Evolutionary conservation across 441 rosid species (phyloP).

Genomic region (Omphalea diandra): DNA sequence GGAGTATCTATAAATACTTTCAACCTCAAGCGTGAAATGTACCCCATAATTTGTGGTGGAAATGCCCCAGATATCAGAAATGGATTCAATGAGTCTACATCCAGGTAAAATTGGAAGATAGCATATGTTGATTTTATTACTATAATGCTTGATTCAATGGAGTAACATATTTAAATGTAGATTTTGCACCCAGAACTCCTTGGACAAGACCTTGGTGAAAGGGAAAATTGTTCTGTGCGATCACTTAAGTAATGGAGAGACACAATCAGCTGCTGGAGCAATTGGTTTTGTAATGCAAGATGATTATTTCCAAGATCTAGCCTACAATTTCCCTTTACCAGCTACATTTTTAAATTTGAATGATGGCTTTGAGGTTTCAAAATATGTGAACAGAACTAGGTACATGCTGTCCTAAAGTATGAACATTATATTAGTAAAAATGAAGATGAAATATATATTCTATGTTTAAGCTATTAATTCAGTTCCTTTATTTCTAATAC

Average conservation of each 20-base stretch:
- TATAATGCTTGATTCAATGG: background rate
- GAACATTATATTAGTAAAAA: background rate
- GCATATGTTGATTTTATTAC: background rate
- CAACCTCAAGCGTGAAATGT: slow-evolving; percentile 27
- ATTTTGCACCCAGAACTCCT: slow-evolving; percentile 13
- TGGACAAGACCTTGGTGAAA: slow-evolving; percentile 39
- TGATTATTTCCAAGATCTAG: slow-evolving; percentile 21
- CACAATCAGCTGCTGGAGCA: slow-evolving; percentile 52
- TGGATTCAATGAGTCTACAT: background rate
- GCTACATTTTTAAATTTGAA: slow-evolving; percentile 12
- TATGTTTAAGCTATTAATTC: background rate
- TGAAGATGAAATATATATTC: background rate
- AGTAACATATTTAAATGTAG: slow-evolving; percentile 20
- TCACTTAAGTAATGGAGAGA: slow-evolving; percentile 53
- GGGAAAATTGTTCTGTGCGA: slow-evolving; percentile 66
- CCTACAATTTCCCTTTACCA: slow-evolving; percentile 33
- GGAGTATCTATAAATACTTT: slow-evolving; percentile 44
- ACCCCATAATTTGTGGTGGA: slow-evolving; percentile 41
- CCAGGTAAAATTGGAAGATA: background rate
- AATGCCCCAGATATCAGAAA: slow-evolving; percentile 36
- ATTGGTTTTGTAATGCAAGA: slow-evolving; percentile 43
- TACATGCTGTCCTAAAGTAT: slow-evolving; percentile 2
- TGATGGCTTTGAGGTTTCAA: slow-evolving; percentile 14
- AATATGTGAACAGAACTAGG: slow-evolving; percentile 39
- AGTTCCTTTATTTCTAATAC: background rate